These are phyloP conservation scores for Sporothrix mexicana DNA, from an alignment of 2,329 filamentous ascomycete genomes.

Conservation along the genomic window DNA sequence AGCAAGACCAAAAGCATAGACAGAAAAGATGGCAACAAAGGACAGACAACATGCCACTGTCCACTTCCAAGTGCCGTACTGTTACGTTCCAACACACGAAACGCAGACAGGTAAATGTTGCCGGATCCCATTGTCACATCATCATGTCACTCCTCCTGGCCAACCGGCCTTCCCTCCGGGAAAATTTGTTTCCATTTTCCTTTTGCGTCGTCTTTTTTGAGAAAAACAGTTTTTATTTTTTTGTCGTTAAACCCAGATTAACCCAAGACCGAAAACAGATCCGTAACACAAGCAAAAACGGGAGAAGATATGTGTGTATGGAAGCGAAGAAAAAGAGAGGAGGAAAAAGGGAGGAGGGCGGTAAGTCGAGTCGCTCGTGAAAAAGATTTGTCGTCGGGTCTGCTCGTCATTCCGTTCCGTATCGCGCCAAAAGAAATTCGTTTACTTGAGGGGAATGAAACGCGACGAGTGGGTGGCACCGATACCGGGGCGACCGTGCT, in stretches of 20 bases:
- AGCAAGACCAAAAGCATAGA: background rate
- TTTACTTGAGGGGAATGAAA: constrained; percentile 99
- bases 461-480: constrained; percentile 99
- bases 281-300: constrained; percentile 18
- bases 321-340: background rate
- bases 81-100: background rate
- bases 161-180: constrained; percentile 1
- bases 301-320: constrained; percentile 3
- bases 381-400: background rate
- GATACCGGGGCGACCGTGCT: constrained; percentile 99
- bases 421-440: constrained; percentile 37
- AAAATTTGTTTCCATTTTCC: constrained; percentile 26
- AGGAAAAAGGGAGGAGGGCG: background rate
- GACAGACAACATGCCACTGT: background rate
- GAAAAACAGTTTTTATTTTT: constrained; percentile 18
- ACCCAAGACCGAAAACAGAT: constrained; percentile 27
- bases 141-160: background rate
- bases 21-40: background rate
- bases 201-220: background rate
- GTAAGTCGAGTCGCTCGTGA: background rate
- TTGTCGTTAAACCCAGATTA: constrained; percentile 22
- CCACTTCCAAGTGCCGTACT: constrained; percentile 3
- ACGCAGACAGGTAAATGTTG: background rate
- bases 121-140: background rate
- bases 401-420: background rate